phyloP scores from a whole-genome alignment of 129 eudicot species.

The Centella asiatica region DNA sequence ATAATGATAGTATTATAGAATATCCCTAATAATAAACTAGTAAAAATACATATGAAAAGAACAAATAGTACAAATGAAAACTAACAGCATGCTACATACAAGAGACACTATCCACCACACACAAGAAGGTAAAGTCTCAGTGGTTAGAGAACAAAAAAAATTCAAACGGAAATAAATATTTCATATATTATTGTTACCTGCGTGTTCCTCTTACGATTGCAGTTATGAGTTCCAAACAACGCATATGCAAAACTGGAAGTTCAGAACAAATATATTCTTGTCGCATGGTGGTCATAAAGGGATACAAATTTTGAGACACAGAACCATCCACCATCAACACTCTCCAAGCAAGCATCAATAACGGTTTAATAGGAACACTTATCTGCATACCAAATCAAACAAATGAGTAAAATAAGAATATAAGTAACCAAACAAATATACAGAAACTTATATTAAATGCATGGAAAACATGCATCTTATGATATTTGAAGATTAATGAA shows the following conservation, averaged over 20 bases:
- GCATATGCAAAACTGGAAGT: constrained; percentile 60
- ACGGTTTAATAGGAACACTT: constrained; percentile 41
- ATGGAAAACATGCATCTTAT: not conserved
- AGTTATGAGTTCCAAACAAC: constrained; percentile 52
- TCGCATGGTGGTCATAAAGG: constrained; percentile 58
- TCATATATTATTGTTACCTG: constrained; percentile 36
- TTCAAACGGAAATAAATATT: too few species aligned
- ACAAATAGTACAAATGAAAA: too few species aligned
- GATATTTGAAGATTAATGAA: not conserved
- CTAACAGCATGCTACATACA: too few species aligned
- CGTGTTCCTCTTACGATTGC: constrained; percentile 49
- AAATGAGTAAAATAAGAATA: not conserved
- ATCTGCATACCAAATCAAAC: constrained; percentile 35
- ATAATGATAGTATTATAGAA: too few species aligned
- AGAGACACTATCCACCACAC: too few species aligned
- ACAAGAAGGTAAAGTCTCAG: too few species aligned
- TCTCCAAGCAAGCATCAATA: constrained; percentile 61
- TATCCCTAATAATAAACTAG: too few species aligned
- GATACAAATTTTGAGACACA: constrained; percentile 36
- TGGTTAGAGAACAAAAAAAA: too few species aligned
- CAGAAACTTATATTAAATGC: not conserved
- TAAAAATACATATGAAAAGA: too few species aligned
- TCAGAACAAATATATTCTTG: constrained; percentile 65
- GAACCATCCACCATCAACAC: constrained; percentile 82
- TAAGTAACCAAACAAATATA: too few species aligned